Conservation (phyloP, 306 rosid genomes). For the Dryas drummondii region DNA sequence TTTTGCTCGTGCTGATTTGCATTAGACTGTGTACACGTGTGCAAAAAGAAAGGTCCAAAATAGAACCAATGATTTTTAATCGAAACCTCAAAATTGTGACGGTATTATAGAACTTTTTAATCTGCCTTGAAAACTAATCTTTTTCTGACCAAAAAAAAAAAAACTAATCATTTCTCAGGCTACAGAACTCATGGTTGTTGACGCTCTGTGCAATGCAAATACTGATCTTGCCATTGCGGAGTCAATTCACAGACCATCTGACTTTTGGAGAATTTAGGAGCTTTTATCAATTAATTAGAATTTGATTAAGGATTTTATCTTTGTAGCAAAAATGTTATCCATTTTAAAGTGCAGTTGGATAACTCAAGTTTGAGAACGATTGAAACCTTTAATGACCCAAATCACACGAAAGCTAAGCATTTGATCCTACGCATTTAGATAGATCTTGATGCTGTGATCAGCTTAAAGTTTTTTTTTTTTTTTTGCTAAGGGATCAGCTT, state of each 20-base stretch:
- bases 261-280: constrained; percentile 76
- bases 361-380: constrained; percentile 69
- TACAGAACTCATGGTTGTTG: constrained; percentile 82
- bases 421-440: constrained; percentile 54
- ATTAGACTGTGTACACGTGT: constrained; percentile 80
- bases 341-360: constrained; percentile 66
- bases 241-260: constrained; percentile 48
- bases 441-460: too few species aligned
- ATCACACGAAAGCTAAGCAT: constrained; percentile 66
- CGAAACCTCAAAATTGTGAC: constrained; percentile 8
- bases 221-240: constrained; percentile 51
- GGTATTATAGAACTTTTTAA: neutral
- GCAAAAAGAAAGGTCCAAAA: constrained; percentile 82
- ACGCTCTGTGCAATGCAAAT: constrained; percentile 72
- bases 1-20: constrained; percentile 86
- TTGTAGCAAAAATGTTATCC: neutral
- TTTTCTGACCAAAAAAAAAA: too few species aligned
- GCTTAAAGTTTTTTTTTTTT: too few species aligned
- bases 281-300: constrained; percentile 18
- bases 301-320: neutral
- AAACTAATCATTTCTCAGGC: constrained; percentile 51
- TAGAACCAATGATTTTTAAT: constrained; percentile 38
- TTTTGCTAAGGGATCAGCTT: too few species aligned
- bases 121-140: neutral
- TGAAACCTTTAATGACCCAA: constrained; percentile 64